phyloP scores from a whole-genome alignment of 2,329 filamentous ascomycete species.

The Trichoderma aggressivum region DNA sequence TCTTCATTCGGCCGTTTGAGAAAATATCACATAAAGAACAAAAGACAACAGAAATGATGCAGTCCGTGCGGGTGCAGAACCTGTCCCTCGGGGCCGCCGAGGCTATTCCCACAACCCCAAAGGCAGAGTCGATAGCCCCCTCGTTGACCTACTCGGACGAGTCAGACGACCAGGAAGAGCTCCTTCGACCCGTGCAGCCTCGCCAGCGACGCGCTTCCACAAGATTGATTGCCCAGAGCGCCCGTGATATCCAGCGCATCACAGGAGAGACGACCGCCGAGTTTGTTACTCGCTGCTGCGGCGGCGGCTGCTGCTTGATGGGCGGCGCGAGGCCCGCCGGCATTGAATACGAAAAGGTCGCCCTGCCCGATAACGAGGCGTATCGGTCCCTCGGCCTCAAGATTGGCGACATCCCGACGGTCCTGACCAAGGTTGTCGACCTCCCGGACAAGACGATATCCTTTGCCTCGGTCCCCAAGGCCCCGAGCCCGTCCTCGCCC shows the following conservation, averaged over 20 bases:
- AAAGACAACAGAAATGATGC: constrained; percentile 10
- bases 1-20: background rate
- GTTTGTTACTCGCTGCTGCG: constrained; percentile 61
- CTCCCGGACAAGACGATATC: constrained; percentile 74
- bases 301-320: constrained; percentile 61
- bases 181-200: constrained; percentile 40
- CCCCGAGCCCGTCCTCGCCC: constrained; percentile 37
- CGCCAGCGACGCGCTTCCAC: constrained; percentile 66
- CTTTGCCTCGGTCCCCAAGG: constrained; percentile 56
- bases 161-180: constrained; percentile 57
- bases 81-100: constrained; percentile 31
- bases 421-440: constrained; percentile 66
- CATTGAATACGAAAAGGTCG: constrained; percentile 51
- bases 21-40: background rate
- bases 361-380: constrained; percentile 75
- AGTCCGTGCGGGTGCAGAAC: constrained; percentile 12
- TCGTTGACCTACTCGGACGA: constrained; percentile 62
- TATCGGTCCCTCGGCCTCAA: constrained; percentile 76
- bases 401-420: constrained; percentile 69
- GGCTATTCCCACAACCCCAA: constrained; percentile 45
- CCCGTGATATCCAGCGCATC: constrained; percentile 59
- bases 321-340: constrained; percentile 42
- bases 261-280: constrained; percentile 62
- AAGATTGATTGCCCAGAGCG: constrained; percentile 61
- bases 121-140: constrained; percentile 51